These are phyloP conservation scores for Coccomyxa sp. DNA, from an alignment of 139 green algal species.

Conservation along the genomic window DNA sequence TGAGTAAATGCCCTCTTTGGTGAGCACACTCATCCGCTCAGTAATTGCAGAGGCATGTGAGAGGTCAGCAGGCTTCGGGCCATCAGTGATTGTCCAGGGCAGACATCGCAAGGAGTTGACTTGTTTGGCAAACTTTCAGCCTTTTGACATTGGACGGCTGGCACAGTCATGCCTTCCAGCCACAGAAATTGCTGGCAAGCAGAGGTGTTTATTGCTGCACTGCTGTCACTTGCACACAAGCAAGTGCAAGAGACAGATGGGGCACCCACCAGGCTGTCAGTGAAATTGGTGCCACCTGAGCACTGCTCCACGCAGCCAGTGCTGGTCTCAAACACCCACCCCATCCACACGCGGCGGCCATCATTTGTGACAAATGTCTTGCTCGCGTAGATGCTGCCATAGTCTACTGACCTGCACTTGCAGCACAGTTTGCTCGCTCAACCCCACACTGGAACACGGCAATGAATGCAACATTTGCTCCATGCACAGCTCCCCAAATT, in stretches of 20 bases:
- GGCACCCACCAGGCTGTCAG: background rate
- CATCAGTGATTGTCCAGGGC: too few species aligned
- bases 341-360: conserved; percentile 27
- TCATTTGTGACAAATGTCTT: conserved; percentile 24
- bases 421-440: background rate
- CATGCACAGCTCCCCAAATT: background rate
- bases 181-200: background rate
- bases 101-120: too few species aligned
- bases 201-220: background rate
- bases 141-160: background rate
- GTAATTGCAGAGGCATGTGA: too few species aligned
- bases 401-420: conserved; percentile 20
- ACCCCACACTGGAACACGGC: conserved; percentile 3
- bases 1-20: background rate
- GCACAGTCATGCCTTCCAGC: background rate
- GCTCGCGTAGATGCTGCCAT: conserved; percentile 36
- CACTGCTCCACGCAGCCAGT: conserved; percentile 36
- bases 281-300: conserved; percentile 27
- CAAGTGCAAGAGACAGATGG: background rate
- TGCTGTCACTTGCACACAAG: background rate
- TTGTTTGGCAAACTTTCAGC: background rate
- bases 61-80: too few species aligned
- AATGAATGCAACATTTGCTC: conserved; percentile 17
- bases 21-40: too few species aligned
- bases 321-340: conserved; percentile 31